Percentiles rank a stretch among this genome's conserved stretches.
These are phyloP conservation scores for Tuber brumale DNA, from an alignment of 495 filamentous ascomycete genomes.

Conservation along the genomic window DNA sequence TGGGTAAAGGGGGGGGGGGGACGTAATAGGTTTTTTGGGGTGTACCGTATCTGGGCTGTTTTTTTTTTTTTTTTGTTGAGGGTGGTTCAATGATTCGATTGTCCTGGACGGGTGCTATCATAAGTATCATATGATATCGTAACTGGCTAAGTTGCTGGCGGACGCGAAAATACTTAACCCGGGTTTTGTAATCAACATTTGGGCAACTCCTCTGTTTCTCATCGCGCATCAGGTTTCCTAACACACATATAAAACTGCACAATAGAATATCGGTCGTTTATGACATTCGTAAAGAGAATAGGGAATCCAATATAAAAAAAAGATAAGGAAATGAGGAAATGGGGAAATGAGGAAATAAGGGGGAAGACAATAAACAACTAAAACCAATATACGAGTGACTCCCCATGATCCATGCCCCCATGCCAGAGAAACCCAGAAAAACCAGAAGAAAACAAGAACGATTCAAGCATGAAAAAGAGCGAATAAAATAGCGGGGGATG, in stretches of 20 bases:
- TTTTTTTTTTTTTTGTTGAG: no score
- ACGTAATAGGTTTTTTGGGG: no score
- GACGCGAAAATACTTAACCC: neutral
- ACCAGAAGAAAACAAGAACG: neutral
- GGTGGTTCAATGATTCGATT: no score
- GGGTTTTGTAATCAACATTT: neutral
- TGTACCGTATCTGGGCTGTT: no score
- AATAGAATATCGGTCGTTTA: neutral
- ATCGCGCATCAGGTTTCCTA: neutral
- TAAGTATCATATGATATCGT: no score
- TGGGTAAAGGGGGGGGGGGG: no score
- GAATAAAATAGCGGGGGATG: neutral
- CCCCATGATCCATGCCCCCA: neutral
- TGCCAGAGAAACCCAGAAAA: neutral
- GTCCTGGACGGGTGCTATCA: no score
- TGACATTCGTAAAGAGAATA: neutral
- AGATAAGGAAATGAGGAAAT: neutral
- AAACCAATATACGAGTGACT: neutral
- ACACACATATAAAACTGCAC: neutral
- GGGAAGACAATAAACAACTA: neutral
- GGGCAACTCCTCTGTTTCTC: neutral
- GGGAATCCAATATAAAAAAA: neutral
- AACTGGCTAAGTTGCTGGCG: neutral
- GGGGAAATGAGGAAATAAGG: neutral
- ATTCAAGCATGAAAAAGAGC: neutral